Conservation (phyloP, 2,329 filamentous ascomycete species). For the Fusarium sp. region DNA sequence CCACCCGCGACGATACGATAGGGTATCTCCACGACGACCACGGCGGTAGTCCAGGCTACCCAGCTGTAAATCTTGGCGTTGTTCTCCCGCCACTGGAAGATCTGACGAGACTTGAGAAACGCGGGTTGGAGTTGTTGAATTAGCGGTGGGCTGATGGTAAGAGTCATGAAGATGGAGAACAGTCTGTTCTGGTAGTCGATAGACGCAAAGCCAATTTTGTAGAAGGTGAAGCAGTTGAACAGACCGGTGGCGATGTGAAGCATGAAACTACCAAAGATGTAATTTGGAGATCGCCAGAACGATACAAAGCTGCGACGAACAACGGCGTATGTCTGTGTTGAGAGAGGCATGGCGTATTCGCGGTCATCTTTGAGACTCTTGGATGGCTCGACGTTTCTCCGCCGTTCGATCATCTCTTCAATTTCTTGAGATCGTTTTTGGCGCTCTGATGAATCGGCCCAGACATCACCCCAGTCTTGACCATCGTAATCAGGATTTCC, state of each 20-base stretch:
- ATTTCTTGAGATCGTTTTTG: conserved; percentile 64
- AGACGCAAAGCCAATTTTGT: conserved; percentile 67
- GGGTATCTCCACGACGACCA: conserved; percentile 77
- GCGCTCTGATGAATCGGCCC: conserved; percentile 66
- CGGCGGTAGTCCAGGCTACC: conserved; percentile 76
- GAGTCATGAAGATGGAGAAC: conserved; percentile 82
- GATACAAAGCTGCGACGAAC: conserved; percentile 70
- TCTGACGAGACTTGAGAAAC: conserved; percentile 73
- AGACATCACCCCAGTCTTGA: conserved; percentile 73
- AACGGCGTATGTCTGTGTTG: conserved; percentile 66
- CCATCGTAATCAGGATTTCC: conserved; percentile 71
- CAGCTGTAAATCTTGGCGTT: conserved; percentile 86
- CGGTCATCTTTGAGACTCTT: conserved; percentile 62
- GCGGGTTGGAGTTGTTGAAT: conserved; percentile 83
- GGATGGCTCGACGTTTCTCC: conserved; percentile 56
- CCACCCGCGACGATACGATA: conserved; percentile 75
- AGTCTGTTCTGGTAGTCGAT: conserved; percentile 78
- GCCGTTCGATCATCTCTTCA: conserved; percentile 62
- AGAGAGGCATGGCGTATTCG: conserved; percentile 73
- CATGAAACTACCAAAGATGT: conserved; percentile 72
- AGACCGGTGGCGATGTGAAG: conserved; percentile 73
- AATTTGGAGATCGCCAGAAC: conserved; percentile 76
- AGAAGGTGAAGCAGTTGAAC: conserved; percentile 80
- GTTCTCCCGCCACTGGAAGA: conserved; percentile 79
- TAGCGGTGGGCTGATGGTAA: conserved; percentile 79